These are phyloP conservation scores for Penicillium oxalicum DNA, from an alignment of 2,329 filamentous ascomycete species.

Conservation along the genomic window DNA sequence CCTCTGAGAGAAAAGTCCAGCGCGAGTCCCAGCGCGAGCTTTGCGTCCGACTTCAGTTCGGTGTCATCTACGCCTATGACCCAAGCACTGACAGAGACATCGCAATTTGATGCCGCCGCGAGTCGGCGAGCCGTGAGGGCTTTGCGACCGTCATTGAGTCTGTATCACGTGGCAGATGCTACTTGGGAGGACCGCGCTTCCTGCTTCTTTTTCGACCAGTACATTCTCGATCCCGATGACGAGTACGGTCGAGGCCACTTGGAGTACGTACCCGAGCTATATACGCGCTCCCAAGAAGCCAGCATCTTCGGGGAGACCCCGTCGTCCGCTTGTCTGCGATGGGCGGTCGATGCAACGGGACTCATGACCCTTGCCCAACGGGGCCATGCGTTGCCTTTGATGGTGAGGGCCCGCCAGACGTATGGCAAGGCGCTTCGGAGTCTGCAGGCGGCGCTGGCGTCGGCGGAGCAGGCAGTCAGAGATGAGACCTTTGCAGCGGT, in stretches of 20 bases:
- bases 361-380: slow-evolving; percentile 30
- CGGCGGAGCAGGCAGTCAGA: slow-evolving; percentile 26
- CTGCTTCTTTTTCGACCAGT: slow-evolving; percentile 40
- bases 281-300: slow-evolving; percentile 24
- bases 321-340: slow-evolving; percentile 26
- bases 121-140: not conserved
- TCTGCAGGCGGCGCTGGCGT: slow-evolving; percentile 25
- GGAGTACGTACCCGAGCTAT: slow-evolving; percentile 33
- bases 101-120: slow-evolving; percentile 1
- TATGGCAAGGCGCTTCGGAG: slow-evolving; percentile 30
- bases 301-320: slow-evolving; percentile 6
- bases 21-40: not conserved
- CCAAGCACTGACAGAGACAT: not conserved
- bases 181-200: slow-evolving; percentile 34
- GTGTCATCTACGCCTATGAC: slow-evolving; percentile 1
- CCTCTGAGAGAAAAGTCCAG: not conserved
- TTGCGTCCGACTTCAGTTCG: too few relatives aligned
- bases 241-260: slow-evolving; percentile 29
- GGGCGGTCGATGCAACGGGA: slow-evolving; percentile 33
- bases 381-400: slow-evolving; percentile 21
- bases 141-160: slow-evolving; percentile 6
- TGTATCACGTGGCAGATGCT: slow-evolving; percentile 23
- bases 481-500: slow-evolving; percentile 37
- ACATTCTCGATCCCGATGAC: slow-evolving; percentile 23
- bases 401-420: slow-evolving; percentile 24